These are phyloP conservation scores for Mycosphaerella arachidis DNA, from an alignment of 2,329 filamentous ascomycete genomes.

Conservation along the genomic window DNA sequence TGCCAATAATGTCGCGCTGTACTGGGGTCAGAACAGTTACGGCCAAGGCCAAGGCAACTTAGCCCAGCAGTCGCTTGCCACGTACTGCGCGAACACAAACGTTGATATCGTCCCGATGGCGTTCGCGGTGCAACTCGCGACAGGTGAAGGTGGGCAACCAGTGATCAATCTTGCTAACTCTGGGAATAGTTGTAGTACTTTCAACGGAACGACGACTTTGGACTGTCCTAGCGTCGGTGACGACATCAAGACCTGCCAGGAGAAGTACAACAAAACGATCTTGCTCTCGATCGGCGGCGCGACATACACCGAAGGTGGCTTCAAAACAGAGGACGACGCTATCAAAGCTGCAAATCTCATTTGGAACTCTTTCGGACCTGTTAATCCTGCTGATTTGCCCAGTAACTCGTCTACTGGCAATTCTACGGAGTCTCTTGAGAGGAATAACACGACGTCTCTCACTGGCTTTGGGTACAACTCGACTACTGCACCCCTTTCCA, in stretches of 20 bases:
- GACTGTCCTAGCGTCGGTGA: conserved; percentile 60
- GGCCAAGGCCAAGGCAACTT: conserved; percentile 41
- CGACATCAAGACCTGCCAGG: conserved; percentile 58
- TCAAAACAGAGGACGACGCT: conserved; percentile 51
- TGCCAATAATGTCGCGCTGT: conserved; percentile 9
- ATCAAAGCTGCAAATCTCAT: conserved; percentile 55
- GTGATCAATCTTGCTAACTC: conserved; percentile 62
- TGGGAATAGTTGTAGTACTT: conserved; percentile 57
- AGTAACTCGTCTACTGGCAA: background rate
- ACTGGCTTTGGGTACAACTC: background rate
- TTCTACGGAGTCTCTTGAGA: background rate
- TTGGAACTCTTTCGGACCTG: conserved; percentile 68
- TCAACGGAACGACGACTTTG: conserved; percentile 54
- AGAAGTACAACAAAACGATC: conserved; percentile 61
- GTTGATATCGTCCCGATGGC: conserved; percentile 59
- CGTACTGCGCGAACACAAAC: conserved; percentile 54
- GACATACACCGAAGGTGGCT: conserved; percentile 65
- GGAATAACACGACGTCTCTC: background rate
- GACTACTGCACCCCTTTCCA: background rate
- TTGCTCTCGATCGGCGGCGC: conserved; percentile 67
- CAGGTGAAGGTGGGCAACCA: conserved; percentile 43
- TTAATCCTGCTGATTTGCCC: background rate
- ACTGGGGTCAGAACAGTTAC: conserved; percentile 55
- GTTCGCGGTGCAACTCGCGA: conserved; percentile 56
- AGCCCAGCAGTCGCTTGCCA: conserved; percentile 52